Evolutionary conservation across 768 basidiomycete species (phyloP).

Genomic region (Pulveroboletus sp.): DNA sequence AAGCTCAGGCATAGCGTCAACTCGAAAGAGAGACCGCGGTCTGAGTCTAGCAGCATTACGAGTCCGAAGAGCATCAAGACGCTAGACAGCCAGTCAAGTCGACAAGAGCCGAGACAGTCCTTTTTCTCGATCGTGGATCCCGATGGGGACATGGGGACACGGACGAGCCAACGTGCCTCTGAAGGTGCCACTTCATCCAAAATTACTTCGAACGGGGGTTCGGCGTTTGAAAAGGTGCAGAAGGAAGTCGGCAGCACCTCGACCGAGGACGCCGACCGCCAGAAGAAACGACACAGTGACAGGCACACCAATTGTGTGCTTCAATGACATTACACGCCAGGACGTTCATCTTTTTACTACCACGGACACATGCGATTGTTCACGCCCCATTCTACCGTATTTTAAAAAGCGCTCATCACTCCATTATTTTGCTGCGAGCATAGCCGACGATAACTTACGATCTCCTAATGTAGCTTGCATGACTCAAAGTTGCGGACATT

Average conservation of each 20-base stretch:
- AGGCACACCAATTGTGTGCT: constrained; percentile 25
- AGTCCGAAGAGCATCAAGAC: constrained; percentile 58
- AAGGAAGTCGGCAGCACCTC: constrained; percentile 9
- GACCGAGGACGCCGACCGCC: constrained; percentile 15
- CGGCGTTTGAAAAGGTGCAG: constrained; percentile 6
- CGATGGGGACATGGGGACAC: constrained; percentile 21
- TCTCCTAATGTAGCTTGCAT: constrained; percentile 16
- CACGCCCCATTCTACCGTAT: neutral
- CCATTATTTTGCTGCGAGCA: neutral
- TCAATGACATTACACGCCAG: constrained; percentile 17
- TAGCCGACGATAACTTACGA: constrained; percentile 15
- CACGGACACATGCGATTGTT: constrained; percentile 2
- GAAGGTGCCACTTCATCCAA: constrained; percentile 22
- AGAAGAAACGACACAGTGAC: constrained; percentile 29
- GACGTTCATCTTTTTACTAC: neutral
- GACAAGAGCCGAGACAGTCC: constrained; percentile 36
- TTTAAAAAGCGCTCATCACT: neutral
- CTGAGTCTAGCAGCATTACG: constrained; percentile 60
- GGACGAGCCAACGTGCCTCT: constrained; percentile 9
- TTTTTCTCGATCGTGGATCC: constrained; percentile 33
- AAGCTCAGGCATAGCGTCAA: constrained; percentile 36
- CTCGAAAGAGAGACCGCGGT: constrained; percentile 49
- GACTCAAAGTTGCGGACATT: constrained; percentile 6
- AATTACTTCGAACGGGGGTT: constrained; percentile 8
- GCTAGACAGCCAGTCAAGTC: constrained; percentile 43